These are phyloP conservation scores for Westerdykella ornata DNA, from an alignment of 2,329 filamentous ascomycete species.

Conservation along the genomic window DNA sequence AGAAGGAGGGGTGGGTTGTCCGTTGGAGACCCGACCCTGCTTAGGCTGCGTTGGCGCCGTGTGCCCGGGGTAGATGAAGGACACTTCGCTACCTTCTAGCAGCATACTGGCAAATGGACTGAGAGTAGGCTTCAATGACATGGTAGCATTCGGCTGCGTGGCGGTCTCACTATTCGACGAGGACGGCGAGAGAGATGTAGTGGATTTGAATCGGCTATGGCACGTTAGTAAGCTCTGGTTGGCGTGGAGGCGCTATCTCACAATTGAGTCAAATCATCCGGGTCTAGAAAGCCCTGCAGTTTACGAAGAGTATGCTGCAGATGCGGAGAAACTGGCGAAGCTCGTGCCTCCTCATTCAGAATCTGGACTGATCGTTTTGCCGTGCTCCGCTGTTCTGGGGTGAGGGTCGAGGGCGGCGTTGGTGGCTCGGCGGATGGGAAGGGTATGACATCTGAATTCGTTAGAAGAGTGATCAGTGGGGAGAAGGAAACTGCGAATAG, in stretches of 20 bases:
- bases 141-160: conserved; percentile 14
- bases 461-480: conserved; percentile 14
- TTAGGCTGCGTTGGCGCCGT: conserved; percentile 1
- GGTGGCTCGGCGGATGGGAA: conserved; percentile 40
- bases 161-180: conserved; percentile 23
- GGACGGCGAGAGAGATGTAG: conserved; percentile 26
- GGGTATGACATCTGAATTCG: conserved; percentile 41
- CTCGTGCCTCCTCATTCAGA: conserved; percentile 63
- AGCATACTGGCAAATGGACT: conserved; percentile 52
- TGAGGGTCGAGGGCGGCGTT: conserved; percentile 33
- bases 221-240: conserved; percentile 9
- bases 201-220: conserved; percentile 28
- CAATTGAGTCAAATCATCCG: conserved; percentile 65
- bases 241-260: conserved; percentile 34
- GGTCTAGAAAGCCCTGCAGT: conserved; percentile 65
- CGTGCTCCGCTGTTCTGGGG: conserved; percentile 43
- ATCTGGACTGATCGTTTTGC: conserved; percentile 54
- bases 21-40: conserved; percentile 7
- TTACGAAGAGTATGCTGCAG: conserved; percentile 67
- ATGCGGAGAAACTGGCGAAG: conserved; percentile 52
- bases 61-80: conserved; percentile 27
- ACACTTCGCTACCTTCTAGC: conserved; percentile 38
- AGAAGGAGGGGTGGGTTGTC: conserved; percentile 9
- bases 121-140: conserved; percentile 27
- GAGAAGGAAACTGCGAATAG: conserved; percentile 1